These are phyloP conservation scores for Arabis alpina DNA, from an alignment of 345 rosid species.

Conservation along the genomic window DNA sequence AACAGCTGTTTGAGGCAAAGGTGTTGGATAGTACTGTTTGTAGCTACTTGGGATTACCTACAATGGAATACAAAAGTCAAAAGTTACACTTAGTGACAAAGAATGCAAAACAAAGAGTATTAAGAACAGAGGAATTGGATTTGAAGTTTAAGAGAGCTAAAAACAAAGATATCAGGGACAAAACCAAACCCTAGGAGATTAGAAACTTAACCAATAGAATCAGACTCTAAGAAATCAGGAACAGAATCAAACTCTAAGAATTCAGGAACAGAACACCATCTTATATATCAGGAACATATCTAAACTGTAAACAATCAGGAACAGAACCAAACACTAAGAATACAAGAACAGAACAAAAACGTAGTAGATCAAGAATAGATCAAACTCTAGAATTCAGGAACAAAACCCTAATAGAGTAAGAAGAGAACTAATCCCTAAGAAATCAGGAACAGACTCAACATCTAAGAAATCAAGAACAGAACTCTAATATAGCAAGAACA, in stretches of 20 bases:
- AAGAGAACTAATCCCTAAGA: neutral
- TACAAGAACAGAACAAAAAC: neutral
- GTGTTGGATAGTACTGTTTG: conserved; percentile 28
- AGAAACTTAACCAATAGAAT: neutral
- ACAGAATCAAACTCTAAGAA: neutral
- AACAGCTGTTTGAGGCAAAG: conserved; percentile 33
- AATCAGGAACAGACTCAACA: neutral
- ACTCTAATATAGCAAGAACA: no score
- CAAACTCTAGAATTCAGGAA: neutral
- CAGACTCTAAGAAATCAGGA: neutral
- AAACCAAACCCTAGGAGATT: neutral
- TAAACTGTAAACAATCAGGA: neutral
- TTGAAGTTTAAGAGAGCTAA: conserved; percentile 2
- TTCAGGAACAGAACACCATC: neutral
- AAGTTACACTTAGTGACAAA: neutral
- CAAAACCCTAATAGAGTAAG: neutral
- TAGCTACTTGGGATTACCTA: conserved; percentile 28
- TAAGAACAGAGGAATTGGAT: conserved; percentile 6
- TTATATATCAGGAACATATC: neutral
- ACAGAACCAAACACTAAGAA: neutral
- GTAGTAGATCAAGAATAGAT: neutral
- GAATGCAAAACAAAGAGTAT: neutral
- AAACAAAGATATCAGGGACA: neutral
- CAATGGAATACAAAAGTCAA: neutral
- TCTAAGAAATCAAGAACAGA: no score